Conservation (phyloP, 495 filamentous ascomycete genomes). For the Aspergillus heteromorphus region DNA sequence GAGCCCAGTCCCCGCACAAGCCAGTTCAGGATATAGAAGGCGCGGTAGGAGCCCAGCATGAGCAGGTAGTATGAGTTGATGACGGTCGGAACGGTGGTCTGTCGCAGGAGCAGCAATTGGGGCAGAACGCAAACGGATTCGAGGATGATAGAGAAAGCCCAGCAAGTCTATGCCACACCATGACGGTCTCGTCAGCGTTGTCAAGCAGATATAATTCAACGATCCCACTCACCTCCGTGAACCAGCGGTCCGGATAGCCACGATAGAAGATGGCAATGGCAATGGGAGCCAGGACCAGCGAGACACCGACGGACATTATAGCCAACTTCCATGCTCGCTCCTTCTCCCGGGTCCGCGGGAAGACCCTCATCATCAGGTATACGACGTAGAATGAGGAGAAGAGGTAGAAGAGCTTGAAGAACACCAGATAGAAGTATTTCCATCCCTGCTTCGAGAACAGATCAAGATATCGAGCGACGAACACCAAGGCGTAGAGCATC, state of each 20-base stretch:
- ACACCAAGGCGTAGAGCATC: conserved; percentile 79
- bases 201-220: not conserved
- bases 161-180: conserved; percentile 53
- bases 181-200: conserved; percentile 6
- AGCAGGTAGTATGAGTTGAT: conserved; percentile 93
- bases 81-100: conserved; percentile 92
- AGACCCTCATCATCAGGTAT: conserved; percentile 78
- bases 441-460: conserved; percentile 50
- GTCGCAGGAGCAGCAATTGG: conserved; percentile 83
- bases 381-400: conserved; percentile 81
- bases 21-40: conserved; percentile 91
- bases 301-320: conserved; percentile 54
- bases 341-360: conserved; percentile 78
- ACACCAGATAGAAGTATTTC: conserved; percentile 59
- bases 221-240: conserved; percentile 50
- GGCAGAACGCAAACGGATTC: conserved; percentile 89
- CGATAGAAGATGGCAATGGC: conserved; percentile 56
- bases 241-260: conserved; percentile 31
- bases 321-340: conserved; percentile 90
- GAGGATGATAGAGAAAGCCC: conserved; percentile 83
- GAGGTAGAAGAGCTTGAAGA: conserved; percentile 84
- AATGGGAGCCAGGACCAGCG: conserved; percentile 58
- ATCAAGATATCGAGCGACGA: conserved; percentile 82
- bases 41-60: conserved; percentile 83
- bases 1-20: conserved; percentile 58